Base-by-base conservation (phyloP, 768 basidiomycete species). In the Dioszegia hungarica region DNA sequence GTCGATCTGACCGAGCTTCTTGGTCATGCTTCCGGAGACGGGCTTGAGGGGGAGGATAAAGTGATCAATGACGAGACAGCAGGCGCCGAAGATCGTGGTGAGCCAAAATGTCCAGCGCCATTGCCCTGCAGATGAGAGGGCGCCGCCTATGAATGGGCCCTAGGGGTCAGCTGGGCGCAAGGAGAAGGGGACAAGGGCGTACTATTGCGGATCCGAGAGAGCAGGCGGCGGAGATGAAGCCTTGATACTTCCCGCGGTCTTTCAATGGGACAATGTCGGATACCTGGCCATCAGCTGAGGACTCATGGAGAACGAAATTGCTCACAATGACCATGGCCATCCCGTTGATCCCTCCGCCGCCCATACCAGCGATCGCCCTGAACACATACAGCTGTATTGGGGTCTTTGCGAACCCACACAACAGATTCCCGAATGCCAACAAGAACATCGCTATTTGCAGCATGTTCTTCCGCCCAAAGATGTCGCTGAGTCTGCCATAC, bases 311-410 rank as follows among this genome's bases (percentile, higher is more conserved):
- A 22, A 24, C n/a, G n/a, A n/a, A n/a, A n/a, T n/a, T n/a, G n/a
- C 67, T 63, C 47, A 74, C 66, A 38, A 75, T 67, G 44, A 67
- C 63, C 70, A 74, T 74, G 14, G 60, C 59, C 28, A 75, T 67
- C 22, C 59, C 60, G 57, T 71, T 75, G 52, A 75, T 62, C 0
- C 74, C 74, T n/a, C 74, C 74, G 33, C 74, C 74, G 2, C 74
- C 74, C 17, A 71, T 59, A 33, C 74, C 74, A 6, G 63, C 60
- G 14, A 75, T 68, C 1, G 68, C 70, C 5, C 74, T 62, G 22
- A 64, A 68, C 29, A 60, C 53, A 39, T 75, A 75, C 19, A 75
- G 62, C 62, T 68, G 66, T 1, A 72, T 49, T 20, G 66, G 68
- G 5, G 60, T 71, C 37, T 73, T 57, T 5, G 70, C 70, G 54